Conservation (phyloP, 2,329 filamentous ascomycete genomes). For the Leptographium lundbergii region DNA sequence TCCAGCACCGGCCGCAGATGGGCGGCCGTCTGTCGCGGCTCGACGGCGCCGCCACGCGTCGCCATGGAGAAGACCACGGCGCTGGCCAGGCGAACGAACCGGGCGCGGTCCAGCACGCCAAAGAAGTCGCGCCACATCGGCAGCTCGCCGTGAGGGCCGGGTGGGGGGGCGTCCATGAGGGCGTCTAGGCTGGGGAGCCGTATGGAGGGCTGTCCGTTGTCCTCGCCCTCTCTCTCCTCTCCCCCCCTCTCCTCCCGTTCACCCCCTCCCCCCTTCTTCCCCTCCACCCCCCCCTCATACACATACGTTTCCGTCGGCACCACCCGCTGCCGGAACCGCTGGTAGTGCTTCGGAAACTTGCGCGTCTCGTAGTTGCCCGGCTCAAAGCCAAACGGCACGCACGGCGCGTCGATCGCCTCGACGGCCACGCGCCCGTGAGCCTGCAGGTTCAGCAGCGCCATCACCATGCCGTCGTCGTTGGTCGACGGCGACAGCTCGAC, state of each 20-base stretch:
- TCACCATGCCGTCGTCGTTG: conserved; percentile 50
- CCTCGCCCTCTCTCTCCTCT: neutral
- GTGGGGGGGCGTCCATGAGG: neutral
- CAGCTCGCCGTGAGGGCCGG: conserved; percentile 21
- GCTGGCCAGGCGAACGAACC: conserved; percentile 53
- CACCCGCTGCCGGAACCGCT: conserved; percentile 51
- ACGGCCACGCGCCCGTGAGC: conserved; percentile 44
- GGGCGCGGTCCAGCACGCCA: conserved; percentile 39
- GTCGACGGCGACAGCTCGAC: conserved; percentile 36
- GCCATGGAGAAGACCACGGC: conserved; percentile 51
- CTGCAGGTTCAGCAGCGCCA: conserved; percentile 55
- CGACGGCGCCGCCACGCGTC: conserved; percentile 48
- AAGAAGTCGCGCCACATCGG: conserved; percentile 66
- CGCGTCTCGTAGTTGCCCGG: conserved; percentile 60
- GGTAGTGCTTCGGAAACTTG: conserved; percentile 50
- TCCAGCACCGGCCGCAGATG: conserved; percentile 47
- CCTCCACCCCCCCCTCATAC: conserved; percentile 18
- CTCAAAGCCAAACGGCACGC: conserved; percentile 57
- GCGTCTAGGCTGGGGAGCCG: neutral
- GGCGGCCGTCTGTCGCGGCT: conserved; percentile 36
- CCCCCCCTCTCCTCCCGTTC: neutral
- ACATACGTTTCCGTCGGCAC: conserved; percentile 46
- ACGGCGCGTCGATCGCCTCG: conserved; percentile 39
- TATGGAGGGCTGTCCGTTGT: no score
- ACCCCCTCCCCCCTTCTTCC: conserved; percentile 6